phyloP scores from a whole-genome alignment of 495 filamentous ascomycete genomes.

The Lindgomyces ingoldianus region DNA sequence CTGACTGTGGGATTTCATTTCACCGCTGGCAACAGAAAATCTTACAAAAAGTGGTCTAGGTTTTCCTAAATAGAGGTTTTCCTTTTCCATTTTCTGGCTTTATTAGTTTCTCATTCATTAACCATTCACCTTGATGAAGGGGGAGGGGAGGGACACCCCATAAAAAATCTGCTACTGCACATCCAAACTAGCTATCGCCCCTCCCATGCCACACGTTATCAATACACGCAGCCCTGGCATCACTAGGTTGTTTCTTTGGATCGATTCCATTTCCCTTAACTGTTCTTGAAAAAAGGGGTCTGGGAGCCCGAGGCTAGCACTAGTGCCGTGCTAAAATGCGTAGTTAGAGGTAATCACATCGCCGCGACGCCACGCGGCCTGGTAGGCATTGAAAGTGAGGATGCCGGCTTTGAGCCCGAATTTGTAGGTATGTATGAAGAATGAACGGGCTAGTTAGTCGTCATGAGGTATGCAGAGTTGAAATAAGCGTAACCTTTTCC shows the following conservation, averaged over 20 bases:
- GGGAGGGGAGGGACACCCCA: not conserved
- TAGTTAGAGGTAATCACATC: constrained; percentile 61
- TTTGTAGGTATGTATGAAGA: constrained; percentile 57
- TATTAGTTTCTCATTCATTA: constrained; percentile 9
- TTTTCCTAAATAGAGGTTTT: no score
- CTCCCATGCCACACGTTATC: constrained; percentile 66
- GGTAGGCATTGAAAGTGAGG: constrained; percentile 67
- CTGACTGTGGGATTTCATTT: no score
- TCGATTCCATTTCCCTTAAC: constrained; percentile 54
- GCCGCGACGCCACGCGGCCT: constrained; percentile 65
- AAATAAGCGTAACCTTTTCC: constrained; percentile 54
- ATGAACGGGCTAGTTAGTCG: constrained; percentile 58
- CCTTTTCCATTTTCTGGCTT: no score
- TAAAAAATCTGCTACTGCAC: constrained; percentile 65
- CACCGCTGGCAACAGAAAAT: no score
- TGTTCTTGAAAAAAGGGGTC: constrained; percentile 62
- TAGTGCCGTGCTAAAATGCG: constrained; percentile 61
- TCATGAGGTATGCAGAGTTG: constrained; percentile 69
- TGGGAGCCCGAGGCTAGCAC: constrained; percentile 58
- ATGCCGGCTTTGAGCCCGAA: constrained; percentile 61
- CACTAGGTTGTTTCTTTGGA: constrained; percentile 51
- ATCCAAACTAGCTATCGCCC: constrained; percentile 62
- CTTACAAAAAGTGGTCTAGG: no score
- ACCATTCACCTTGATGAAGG: not conserved
- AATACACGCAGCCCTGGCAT: constrained; percentile 61